Base-by-base conservation (phyloP, 2,329 filamentous ascomycete species). In the Colletotrichum abscissum region DNA sequence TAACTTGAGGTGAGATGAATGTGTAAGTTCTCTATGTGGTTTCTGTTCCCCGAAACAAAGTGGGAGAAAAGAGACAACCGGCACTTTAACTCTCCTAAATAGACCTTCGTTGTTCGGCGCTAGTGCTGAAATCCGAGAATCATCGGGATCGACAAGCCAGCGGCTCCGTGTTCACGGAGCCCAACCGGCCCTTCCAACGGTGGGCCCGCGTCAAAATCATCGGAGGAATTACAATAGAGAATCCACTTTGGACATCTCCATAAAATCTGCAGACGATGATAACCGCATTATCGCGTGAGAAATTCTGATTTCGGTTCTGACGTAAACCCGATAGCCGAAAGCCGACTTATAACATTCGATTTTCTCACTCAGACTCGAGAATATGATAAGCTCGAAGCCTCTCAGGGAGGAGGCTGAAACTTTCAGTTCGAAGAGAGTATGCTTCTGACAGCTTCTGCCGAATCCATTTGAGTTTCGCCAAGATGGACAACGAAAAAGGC, bases 291-390 rank as follows among this genome's bases (percentile, higher is more conserved):
- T 58, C 33, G 55, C 22, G 35, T 42, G 49, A 56, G 52, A 63
- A 72, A 49, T 52, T 63, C 30, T 16, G 2, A 52, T 1, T 14
- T 73, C 60, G 70, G 71, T 24, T 66, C 12, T 65, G 67, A 6
- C 5, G 19, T 49, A 60, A 38, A 60, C 5, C 70, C 70, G 70
- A 73, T 26, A 65, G 0, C 67, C 70, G 70, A 73, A 52, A 66
- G 33, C 70, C 70, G 70, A 65, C 67, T 65, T 49, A 56, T 56
- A 70, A 73, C 60, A 70, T 57, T 49, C 60, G 49, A 71, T 66
- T 22, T 24, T 28, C 54, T 16, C 6, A 12, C 11, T 42, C 42
- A 8, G 2, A 3, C 16, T 56, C 6, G 12, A 42, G 33, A 38
- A 26, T 28, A 62, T 19, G 56, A 52, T 70, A 33, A 49, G 57